Evolutionary conservation across 148 eudicot species (phyloP), one percentile per base, ranked within the genome.

Genomic region (Salicornia ramosissima): DNA sequence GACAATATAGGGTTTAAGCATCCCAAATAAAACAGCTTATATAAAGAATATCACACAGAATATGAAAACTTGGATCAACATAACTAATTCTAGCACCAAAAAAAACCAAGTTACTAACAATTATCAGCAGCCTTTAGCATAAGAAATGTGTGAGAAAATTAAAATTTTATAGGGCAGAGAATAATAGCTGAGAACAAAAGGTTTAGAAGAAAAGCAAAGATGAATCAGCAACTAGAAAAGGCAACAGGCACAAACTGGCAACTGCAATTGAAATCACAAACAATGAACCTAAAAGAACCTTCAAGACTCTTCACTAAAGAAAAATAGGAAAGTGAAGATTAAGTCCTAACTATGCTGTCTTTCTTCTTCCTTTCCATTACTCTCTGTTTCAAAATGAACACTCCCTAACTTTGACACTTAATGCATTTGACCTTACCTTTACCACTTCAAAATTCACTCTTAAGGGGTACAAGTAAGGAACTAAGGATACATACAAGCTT

Each of bases 1-100:
- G 51, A 70, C 51, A 74, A n/a, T 6, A 19, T 2, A 0, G 51
- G n/a, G 63, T n/a, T 70, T 43, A 39, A 45, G n/a, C 50, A 47
- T 47, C 25, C 18, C 6, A 14, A 36, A 18, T 0, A 36, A 46
- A 26, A 31, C 21, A 7, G 10, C 29, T 6, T 19, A 25, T 0
- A 68, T 29, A 22, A n/a, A n/a, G 19, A 22, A 14, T 1, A 6
- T 4, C 21, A 22, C 5, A 22, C 5, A 31, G 2, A 6, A 46
- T 18, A 43, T 16, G n/a, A n/a, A 62, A 34, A 18, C 18, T 21
- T 22, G 26, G 43, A 62, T 22, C 39, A 45, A 43, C 50, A 40
- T 53, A 39, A 51, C 36, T n/a, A 69, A 12, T 39, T 26, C 21
- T 40, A 40, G 52, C 39, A 25, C 50, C 30, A 54, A 9, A 22